Conservation (phyloP, 345 rosid species). For the Eucalyptus urophylla region DNA sequence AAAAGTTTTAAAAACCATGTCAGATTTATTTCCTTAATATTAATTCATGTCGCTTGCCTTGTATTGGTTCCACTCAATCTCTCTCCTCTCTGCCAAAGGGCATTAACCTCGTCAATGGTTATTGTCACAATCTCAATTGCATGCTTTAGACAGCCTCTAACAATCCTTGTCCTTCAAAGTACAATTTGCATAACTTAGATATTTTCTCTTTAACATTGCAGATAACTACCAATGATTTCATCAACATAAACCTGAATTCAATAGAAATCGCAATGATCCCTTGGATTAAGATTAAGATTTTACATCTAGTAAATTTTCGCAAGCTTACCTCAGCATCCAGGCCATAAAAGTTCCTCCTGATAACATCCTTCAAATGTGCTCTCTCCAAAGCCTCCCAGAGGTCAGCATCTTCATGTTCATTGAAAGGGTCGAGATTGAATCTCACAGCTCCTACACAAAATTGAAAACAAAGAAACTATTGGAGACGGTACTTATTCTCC, state of each 20-base stretch:
- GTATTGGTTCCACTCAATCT: not conserved
- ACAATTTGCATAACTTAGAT: not conserved
- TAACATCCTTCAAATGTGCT: conserved; percentile 76
- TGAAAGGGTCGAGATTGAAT: conserved; percentile 87
- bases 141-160: not conserved
- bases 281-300: not conserved
- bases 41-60: not conserved
- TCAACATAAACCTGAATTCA: not conserved
- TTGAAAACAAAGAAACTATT: not conserved
- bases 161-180: not conserved
- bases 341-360: conserved; percentile 55
- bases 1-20: not conserved
- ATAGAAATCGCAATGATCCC: not conserved
- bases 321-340: conserved; percentile 63
- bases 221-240: not conserved
- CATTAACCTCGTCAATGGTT: not conserved
- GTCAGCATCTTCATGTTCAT: conserved; percentile 80
- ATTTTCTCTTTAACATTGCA: not conserved
- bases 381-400: conserved; percentile 92
- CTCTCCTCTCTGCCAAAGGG: not conserved
- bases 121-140: not conserved
- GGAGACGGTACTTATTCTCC: not conserved
- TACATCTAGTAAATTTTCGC: not conserved
- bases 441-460: conserved; percentile 62
- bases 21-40: not conserved